Evolutionary conservation across 352 stramenopile species (phyloP), one percentile per base, ranked within the genome.

Genomic region (Globisporangium lucens): DNA sequence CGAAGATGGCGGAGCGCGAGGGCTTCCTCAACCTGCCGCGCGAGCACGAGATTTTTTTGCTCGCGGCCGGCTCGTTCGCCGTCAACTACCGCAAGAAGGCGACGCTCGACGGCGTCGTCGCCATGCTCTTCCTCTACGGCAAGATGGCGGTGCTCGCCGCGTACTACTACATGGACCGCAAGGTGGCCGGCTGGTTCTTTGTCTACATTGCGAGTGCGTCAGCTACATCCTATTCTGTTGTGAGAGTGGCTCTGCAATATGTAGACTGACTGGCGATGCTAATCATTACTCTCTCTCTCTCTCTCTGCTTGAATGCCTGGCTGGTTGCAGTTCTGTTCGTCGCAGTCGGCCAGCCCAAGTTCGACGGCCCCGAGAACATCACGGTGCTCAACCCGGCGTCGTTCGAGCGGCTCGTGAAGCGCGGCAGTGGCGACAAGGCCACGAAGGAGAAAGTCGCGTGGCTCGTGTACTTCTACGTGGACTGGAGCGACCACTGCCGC

Each of bases 51-150:
- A 87, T 93, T 65, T 77, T 90, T 13, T 29, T 90, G 65, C 61
- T 93, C n/a, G 77, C 84, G 24, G 27, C 76, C 30, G 78, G 73
- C 8, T 82, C 83, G 29, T 85, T 79, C 62, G 57, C 80, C 47
- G 69, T 93, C 22, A 93, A 91, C 71, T 90, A 88, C 69, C 85
- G 82, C 67, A 93, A 91, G 75, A 89, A 89, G 65, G 78, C 85
- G 58, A 91, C 85, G 36, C 62, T 75, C 15, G 85, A 93, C 33
- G 85, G 81, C 30, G 75, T 87, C 63, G 56, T 91, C 43, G 68
- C 83, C n/a, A 76, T 89, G 61, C 76, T 89, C 60, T 89, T 90
- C 68, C 72, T 89, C 67, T 90, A 91, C 67, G 74, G 73, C 72
- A 93, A 93, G 59, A 61, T 80, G 27, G 82, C 73, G 35, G 67